A percentile compares a stretch with the other conserved stretches of the same genome.
Conservation (phyloP, 805 yeast genomes). For the Myxozyma kluyveri region DNA sequence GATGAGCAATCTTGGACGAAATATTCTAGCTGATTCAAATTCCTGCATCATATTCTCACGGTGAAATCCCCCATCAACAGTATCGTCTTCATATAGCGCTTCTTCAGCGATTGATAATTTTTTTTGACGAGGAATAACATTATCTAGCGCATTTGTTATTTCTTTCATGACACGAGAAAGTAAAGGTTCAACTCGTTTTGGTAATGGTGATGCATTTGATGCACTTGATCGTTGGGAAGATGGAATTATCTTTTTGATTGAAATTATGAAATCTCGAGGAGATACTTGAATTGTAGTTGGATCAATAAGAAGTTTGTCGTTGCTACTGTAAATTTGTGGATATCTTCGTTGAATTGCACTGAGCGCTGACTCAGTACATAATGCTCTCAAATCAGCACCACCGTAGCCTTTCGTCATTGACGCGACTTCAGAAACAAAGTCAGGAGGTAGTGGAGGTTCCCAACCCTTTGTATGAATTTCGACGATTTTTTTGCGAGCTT, state of each 20-base stretch:
- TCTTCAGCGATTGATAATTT: slow-evolving; percentile 63
- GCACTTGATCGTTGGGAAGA: slow-evolving; percentile 86
- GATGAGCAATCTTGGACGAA: slow-evolving; percentile 75
- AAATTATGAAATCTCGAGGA: slow-evolving; percentile 80
- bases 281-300: slow-evolving; percentile 68
- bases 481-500: slow-evolving; percentile 75
- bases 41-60: slow-evolving; percentile 58
- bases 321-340: slow-evolving; percentile 84
- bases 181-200: slow-evolving; percentile 66
- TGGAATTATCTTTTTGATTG: slow-evolving; percentile 84
- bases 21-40: slow-evolving; percentile 60
- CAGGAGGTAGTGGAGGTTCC: slow-evolving; percentile 65
- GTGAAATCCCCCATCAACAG: slow-evolving; percentile 62
- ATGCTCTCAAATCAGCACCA: slow-evolving; percentile 92
- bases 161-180: slow-evolving; percentile 51
- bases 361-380: slow-evolving; percentile 94
- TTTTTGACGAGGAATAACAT: slow-evolving; percentile 59
- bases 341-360: slow-evolving; percentile 86
- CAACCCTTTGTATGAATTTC: slow-evolving; percentile 85
- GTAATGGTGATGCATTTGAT: slow-evolving; percentile 71
- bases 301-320: slow-evolving; percentile 69
- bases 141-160: slow-evolving; percentile 50
- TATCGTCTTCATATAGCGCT: slow-evolving; percentile 59
- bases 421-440: slow-evolving; percentile 66
- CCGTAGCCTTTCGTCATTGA: slow-evolving; percentile 91